These are phyloP conservation scores for Saccharomycopsis malanga DNA, from an alignment of 805 yeast genomes.

Conservation along the genomic window DNA sequence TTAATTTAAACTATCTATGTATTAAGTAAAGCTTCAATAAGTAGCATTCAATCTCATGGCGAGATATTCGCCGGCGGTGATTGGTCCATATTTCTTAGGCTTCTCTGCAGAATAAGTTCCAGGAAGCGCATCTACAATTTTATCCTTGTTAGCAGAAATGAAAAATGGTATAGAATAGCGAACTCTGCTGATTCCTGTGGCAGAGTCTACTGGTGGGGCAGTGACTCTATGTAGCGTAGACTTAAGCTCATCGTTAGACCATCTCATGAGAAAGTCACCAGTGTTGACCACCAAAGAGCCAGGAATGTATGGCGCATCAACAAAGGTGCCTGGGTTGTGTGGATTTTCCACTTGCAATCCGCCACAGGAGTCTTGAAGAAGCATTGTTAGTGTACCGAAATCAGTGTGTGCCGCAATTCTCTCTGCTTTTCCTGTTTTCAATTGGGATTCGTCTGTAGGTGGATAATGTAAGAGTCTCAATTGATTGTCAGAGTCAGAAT, in stretches of 20 bases:
- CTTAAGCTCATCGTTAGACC: constrained; percentile 40
- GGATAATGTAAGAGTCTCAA: too few relatives aligned
- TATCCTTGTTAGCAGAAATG: too few relatives aligned
- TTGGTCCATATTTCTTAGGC: too few relatives aligned
- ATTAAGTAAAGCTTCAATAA: too few relatives aligned
- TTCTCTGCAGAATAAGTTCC: too few relatives aligned
- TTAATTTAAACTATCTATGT: too few relatives aligned
- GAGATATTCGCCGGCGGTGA: too few relatives aligned
- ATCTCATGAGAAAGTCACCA: constrained; percentile 35
- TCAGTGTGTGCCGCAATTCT: constrained; percentile 28
- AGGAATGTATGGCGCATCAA: constrained; percentile 23
- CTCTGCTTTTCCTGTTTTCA: constrained; percentile 26
- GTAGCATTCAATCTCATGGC: too few relatives aligned
- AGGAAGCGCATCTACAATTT: too few relatives aligned
- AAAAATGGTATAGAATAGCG: constrained; percentile 29
- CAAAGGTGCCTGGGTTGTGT: constrained; percentile 21
- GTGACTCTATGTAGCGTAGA: constrained; percentile 41
- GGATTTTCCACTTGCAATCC: constrained; percentile 26
- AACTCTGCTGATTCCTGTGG: constrained; percentile 23
- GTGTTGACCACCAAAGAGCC: constrained; percentile 32
- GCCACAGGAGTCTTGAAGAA: constrained; percentile 26
- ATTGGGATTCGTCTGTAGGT: too few relatives aligned
- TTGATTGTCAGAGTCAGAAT: too few relatives aligned
- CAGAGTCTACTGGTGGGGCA: constrained; percentile 38
- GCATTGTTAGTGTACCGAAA: constrained; percentile 27